Evolutionary conservation across 2,329 filamentous ascomycete species (phyloP).

Genomic region (Neonectria magnoliae): DNA sequence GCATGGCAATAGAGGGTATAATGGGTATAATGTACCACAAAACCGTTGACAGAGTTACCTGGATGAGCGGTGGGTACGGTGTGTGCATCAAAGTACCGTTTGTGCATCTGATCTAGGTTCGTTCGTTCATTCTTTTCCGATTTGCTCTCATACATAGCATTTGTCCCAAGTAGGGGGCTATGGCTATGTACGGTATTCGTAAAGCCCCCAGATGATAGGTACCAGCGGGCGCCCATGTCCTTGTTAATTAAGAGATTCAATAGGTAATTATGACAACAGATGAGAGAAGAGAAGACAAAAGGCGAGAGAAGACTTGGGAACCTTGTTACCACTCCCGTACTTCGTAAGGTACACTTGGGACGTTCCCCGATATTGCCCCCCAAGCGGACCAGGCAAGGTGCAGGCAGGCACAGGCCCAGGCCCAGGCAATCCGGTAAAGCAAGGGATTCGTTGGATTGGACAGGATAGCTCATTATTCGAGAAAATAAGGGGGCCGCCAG

Average conservation of each 20-base stretch:
- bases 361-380: not conserved
- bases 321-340: not conserved
- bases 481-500: not conserved
- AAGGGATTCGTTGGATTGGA: conserved; percentile 1
- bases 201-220: not conserved
- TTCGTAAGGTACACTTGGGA: not conserved
- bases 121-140: not conserved
- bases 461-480: not conserved
- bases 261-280: not conserved
- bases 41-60: too few relatives aligned
- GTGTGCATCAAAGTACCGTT: too few relatives aligned
- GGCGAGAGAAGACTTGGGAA: not conserved
- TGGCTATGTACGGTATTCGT: not conserved
- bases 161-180: too few relatives aligned
- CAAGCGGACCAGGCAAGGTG: not conserved
- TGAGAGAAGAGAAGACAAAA: not conserved
- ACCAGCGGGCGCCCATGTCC: not conserved
- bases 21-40: not conserved
- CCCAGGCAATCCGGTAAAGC: conserved; percentile 1
- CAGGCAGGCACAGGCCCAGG: not conserved
- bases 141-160: too few relatives aligned
- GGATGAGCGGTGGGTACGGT: too few relatives aligned
- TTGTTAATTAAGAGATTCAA: not conserved
- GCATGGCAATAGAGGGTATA: not conserved
- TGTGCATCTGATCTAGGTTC: not conserved